Evolutionary conservation across 768 basidiomycete genomes (phyloP).

Genomic region (Leucosporidium yakuticum): DNA sequence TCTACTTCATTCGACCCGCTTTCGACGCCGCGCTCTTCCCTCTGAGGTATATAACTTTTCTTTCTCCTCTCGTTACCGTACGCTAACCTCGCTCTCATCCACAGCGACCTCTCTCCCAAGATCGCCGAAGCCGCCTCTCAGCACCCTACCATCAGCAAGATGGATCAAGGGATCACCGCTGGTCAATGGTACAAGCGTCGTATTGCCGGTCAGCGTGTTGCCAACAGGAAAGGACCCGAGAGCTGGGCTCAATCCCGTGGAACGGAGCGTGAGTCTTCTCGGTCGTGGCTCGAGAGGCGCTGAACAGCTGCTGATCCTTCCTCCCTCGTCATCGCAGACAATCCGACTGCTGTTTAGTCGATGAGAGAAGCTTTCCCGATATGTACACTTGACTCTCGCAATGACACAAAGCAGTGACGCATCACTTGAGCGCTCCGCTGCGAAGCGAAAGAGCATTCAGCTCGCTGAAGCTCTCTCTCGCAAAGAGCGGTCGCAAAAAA

Average conservation of each 20-base stretch:
- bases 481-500: too few relatives aligned
- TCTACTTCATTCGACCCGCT: slow-evolving; percentile 30
- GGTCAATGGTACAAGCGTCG: slow-evolving; percentile 21
- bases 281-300: neutral
- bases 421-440: too few relatives aligned
- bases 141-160: neutral
- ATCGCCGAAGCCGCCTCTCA: neutral
- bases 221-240: slow-evolving; percentile 31
- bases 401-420: too few relatives aligned
- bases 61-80: too few relatives aligned
- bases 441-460: too few relatives aligned
- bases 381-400: too few relatives aligned
- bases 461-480: too few relatives aligned
- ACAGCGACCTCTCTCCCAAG: neutral
- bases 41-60: neutral
- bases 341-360: neutral
- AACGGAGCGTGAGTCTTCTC: slow-evolving; percentile 24
- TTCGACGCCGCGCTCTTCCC: slow-evolving; percentile 20
- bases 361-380: too few relatives aligned
- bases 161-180: slow-evolving; percentile 15
- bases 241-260: slow-evolving; percentile 22
- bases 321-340: neutral
- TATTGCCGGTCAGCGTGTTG: slow-evolving; percentile 10
- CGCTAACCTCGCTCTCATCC: too few relatives aligned
- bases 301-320: neutral